These are phyloP conservation scores for Xylariaceae sp. DNA, from an alignment of 2,329 filamentous ascomycete species.

Conservation along the genomic window DNA sequence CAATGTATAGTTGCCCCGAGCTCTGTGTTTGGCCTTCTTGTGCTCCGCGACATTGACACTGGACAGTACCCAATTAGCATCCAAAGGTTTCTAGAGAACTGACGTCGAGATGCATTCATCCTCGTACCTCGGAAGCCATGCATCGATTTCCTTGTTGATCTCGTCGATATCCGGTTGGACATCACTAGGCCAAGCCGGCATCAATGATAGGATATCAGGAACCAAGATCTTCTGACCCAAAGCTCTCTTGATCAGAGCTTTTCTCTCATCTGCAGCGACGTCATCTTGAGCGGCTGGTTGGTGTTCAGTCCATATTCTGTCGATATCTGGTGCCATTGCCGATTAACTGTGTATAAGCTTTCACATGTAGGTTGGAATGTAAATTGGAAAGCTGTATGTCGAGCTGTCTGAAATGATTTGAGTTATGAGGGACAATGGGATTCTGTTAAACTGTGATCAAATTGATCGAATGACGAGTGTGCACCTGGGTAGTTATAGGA, in stretches of 20 bases:
- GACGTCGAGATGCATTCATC: no score
- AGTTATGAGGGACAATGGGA: no score
- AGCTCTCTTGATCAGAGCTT: slow-evolving; percentile 23
- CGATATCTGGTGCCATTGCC: slow-evolving; percentile 23
- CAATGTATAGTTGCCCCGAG: slow-evolving; percentile 27
- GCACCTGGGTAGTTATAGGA: no score
- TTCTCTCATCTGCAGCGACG: slow-evolving; percentile 19
- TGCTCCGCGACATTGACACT: slow-evolving; percentile 26
- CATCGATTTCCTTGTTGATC: slow-evolving; percentile 26
- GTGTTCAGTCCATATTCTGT: slow-evolving; percentile 9
- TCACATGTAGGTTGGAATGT: no score
- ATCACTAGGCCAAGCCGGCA: slow-evolving; percentile 28
- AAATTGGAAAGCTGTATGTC: no score
- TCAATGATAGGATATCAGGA: slow-evolving; percentile 27
- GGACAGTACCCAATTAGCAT: slow-evolving; percentile 6
- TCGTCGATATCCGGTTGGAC: slow-evolving; percentile 27
- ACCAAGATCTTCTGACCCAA: slow-evolving; percentile 26
- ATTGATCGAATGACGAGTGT: no score
- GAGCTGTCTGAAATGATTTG: no score
- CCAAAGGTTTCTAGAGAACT: no score
- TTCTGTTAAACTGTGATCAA: no score
- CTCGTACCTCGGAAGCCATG: slow-evolving; percentile 27
- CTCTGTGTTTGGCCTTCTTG: slow-evolving; percentile 29
- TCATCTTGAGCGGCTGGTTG: not conserved
- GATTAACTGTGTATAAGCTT: not conserved